These are phyloP conservation scores for Zymoseptoria ardabiliae DNA, from an alignment of 2,329 filamentous ascomycete species.

Conservation along the genomic window DNA sequence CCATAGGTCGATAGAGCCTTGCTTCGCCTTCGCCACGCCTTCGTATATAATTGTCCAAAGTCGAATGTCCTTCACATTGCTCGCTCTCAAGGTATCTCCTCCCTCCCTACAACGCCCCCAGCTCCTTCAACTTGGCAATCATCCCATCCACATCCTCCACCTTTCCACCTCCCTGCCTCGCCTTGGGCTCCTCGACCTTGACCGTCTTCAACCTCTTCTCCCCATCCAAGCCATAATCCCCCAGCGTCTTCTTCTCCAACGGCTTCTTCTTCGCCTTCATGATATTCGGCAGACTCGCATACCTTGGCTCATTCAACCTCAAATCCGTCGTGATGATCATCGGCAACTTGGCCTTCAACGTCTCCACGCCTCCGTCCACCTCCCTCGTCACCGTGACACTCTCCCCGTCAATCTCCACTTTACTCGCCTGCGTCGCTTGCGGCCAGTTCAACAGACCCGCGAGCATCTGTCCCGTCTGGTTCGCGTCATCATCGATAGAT, in stretches of 20 bases:
- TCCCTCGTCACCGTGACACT: constrained; percentile 73
- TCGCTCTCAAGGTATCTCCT: not conserved
- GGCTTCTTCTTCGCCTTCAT: constrained; percentile 99
- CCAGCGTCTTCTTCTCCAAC: constrained; percentile 80
- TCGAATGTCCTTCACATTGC: not conserved
- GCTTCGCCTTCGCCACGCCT: too few species aligned
- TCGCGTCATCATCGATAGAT: constrained; percentile 93
- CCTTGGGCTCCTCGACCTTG: constrained; percentile 81
- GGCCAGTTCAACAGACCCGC: constrained; percentile 86
- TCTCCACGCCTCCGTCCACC: constrained; percentile 93
- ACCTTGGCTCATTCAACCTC: constrained; percentile 87
- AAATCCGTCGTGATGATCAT: constrained; percentile 94
- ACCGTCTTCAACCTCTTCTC: constrained; percentile 75
- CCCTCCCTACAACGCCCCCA: constrained; percentile 67
- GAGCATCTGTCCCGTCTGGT: constrained; percentile 97
- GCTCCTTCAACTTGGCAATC: constrained; percentile 86
- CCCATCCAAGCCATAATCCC: constrained; percentile 71
- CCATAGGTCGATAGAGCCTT: too few species aligned
- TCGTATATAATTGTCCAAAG: too few species aligned
- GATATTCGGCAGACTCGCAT: constrained; percentile 92
- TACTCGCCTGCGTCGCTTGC: constrained; percentile 88
- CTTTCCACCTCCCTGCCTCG: constrained; percentile 88
- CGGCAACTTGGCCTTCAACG: constrained; percentile 74
- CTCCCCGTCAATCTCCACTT: constrained; percentile 68
- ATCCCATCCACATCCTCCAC: constrained; percentile 96